Evolutionary conservation across 805 yeast species (phyloP), one percentile per base, ranked within the genome.

Genomic region (Wickerhamiella sorbophila): DNA sequence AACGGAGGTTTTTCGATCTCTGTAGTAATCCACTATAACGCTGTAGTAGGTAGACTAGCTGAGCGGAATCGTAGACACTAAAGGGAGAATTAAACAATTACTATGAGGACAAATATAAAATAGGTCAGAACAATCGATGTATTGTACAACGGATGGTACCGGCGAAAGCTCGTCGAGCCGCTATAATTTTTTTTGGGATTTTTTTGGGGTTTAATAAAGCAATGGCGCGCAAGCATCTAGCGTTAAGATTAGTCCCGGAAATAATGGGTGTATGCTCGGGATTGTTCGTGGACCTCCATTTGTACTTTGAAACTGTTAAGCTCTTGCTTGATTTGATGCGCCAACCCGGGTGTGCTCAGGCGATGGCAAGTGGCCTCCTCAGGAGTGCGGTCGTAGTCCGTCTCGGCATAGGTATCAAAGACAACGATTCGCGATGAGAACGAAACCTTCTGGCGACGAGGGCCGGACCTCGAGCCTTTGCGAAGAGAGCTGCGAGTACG

Each of bases 331-430:
- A 88, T 85, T 60, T 74, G 75, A 58, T 83, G 86, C 0, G 96
- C 95, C 56, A 86, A 62, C 44, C 71, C 67, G 4, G 96, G 95
- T 5, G 22, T 40, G 1, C 95, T 86, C 58, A 86, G 67, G 56
- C 79, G 85, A 60, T 87, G 85, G 62, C 96, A 88, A 2, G 96
- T 86, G 3, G 94, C 94, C 22, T 77, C 67, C 48, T 86, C 96
- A 0, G 96, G 95, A 49, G 78, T 85, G 53, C 98, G 75, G 59
- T 88, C 96, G 59, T 88, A 88, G 49, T 82, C 95, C 16, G 72
- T 77, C 31, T 77, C 77, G 44, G 78, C 72, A 59, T 80, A 85
- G 0, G 95, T 88, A 46, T 85, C 93, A 60, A 77, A 88, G 34
- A 91, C 70, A 5, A 83, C 71, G 43, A 91, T 83, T 51, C 85